Conservation (phyloP, 2,329 filamentous ascomycete species). For the Venturia aucupariae region DNA sequence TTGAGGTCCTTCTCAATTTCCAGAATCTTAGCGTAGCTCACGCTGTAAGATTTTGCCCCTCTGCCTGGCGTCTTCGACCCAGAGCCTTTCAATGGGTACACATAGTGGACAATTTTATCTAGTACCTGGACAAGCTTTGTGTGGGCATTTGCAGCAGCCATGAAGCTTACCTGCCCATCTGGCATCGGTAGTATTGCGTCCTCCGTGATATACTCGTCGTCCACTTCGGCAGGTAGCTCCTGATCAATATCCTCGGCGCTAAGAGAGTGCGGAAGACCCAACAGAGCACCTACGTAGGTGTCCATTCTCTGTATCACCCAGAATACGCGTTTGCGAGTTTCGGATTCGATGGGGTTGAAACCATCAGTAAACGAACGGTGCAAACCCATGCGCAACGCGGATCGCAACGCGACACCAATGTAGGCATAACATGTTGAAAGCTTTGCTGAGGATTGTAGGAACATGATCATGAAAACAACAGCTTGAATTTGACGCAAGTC, state of each 20-base stretch:
- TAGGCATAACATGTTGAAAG: constrained; percentile 45
- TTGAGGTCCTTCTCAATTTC: constrained; percentile 57
- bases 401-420: constrained; percentile 42
- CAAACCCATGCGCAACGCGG: constrained; percentile 41
- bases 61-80: constrained; percentile 15
- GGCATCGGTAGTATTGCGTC: constrained; percentile 45
- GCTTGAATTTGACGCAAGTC: constrained; percentile 42
- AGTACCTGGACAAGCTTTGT: constrained; percentile 48
- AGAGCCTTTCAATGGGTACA: constrained; percentile 52
- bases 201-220: constrained; percentile 43
- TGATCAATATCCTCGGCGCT: constrained; percentile 42
- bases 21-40: constrained; percentile 54
- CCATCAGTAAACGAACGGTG: constrained; percentile 39
- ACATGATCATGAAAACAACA: constrained; percentile 45
- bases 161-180: constrained; percentile 44
- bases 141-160: constrained; percentile 52
- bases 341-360: constrained; percentile 40
- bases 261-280: constrained; percentile 40
- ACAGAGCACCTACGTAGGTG: constrained; percentile 42
- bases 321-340: constrained; percentile 42
- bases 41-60: constrained; percentile 45
- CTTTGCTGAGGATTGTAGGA: constrained; percentile 43
- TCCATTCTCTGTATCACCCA: constrained; percentile 44
- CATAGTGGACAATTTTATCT: constrained; percentile 52
- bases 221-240: constrained; percentile 37